These are phyloP conservation scores for Metrosideros polymorpha DNA, from an alignment of 441 rosid genomes.

Conservation along the genomic window DNA sequence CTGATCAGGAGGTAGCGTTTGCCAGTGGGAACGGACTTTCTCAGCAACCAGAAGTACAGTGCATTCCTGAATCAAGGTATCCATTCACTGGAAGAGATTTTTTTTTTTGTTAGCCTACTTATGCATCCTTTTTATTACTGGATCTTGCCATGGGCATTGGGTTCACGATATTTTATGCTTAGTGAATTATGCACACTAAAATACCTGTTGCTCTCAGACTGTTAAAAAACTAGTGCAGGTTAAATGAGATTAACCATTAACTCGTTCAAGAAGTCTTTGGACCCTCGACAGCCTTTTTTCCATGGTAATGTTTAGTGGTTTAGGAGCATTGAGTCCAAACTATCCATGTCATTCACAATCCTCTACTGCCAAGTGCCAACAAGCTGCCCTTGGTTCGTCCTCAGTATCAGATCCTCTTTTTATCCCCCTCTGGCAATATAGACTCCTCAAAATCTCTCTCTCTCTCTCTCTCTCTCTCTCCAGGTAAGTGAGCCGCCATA, in stretches of 20 bases:
- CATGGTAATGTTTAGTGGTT: not conserved
- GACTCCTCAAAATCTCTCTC: not conserved
- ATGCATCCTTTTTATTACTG: not conserved
- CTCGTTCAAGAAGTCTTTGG: not conserved
- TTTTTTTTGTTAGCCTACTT: not conserved
- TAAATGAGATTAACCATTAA: not conserved
- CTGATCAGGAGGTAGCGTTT: slow-evolving; percentile 51
- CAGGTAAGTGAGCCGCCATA: not conserved
- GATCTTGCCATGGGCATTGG: not conserved
- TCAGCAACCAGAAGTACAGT: slow-evolving; percentile 35
- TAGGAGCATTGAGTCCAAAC: not conserved
- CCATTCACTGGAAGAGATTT: not conserved
- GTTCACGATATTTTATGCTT: not conserved
- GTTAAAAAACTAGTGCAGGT: not conserved
- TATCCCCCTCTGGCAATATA: not conserved
- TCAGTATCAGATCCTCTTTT: not conserved
- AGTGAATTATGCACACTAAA: not conserved
- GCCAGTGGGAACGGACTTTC: slow-evolving; percentile 41
- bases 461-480: not conserved
- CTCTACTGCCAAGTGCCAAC: not conserved
- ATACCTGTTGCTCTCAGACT: not conserved
- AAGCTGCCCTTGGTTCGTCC: not conserved
- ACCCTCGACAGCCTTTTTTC: not conserved
- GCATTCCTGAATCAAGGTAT: slow-evolving; percentile 58
- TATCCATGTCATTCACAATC: not conserved